These are phyloP conservation scores for Claviceps citrina DNA, from an alignment of 2,329 filamentous ascomycete species.

Conservation along the genomic window DNA sequence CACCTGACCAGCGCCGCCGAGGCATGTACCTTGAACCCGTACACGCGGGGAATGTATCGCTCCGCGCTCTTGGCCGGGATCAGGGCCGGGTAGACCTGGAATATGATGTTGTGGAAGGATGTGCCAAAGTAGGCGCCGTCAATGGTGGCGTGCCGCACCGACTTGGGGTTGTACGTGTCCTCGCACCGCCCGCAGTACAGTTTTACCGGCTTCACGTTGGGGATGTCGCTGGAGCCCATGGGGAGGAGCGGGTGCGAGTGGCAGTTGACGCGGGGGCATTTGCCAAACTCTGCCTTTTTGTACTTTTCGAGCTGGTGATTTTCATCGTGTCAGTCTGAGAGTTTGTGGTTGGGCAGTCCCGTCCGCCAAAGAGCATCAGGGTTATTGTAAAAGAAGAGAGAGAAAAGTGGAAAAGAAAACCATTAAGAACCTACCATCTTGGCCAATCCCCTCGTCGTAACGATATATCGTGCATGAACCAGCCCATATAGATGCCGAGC, in stretches of 20 bases:
- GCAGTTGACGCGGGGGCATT: slow-evolving; percentile 93
- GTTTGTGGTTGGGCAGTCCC: too few relatives aligned
- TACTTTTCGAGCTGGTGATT: slow-evolving; percentile 80
- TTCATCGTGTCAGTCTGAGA: background rate
- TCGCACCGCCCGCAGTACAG: slow-evolving; percentile 96
- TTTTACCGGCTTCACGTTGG: slow-evolving; percentile 81
- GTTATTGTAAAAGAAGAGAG: too few relatives aligned
- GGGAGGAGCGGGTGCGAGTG: slow-evolving; percentile 84
- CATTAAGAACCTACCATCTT: slow-evolving; percentile 76
- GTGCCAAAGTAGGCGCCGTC: slow-evolving; percentile 97
- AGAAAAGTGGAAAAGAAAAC: background rate
- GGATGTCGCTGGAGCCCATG: slow-evolving; percentile 82
- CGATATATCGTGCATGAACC: slow-evolving; percentile 91
- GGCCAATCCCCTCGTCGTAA: slow-evolving; percentile 79
- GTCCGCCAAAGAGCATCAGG: too few relatives aligned
- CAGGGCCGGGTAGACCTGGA: slow-evolving; percentile 90
- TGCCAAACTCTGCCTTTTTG: slow-evolving; percentile 95
- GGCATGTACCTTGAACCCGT: slow-evolving; percentile 91
- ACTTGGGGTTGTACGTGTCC: slow-evolving; percentile 98
- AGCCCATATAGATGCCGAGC: slow-evolving; percentile 89
- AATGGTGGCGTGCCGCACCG: slow-evolving; percentile 82
- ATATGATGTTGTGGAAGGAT: slow-evolving; percentile 97
- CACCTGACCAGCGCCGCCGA: slow-evolving; percentile 76
- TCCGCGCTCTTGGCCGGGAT: slow-evolving; percentile 73
- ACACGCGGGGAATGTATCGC: slow-evolving; percentile 79